phyloP scores from a whole-genome alignment of 805 yeast genomes.

The Debaryomyces hansenii region DNA sequence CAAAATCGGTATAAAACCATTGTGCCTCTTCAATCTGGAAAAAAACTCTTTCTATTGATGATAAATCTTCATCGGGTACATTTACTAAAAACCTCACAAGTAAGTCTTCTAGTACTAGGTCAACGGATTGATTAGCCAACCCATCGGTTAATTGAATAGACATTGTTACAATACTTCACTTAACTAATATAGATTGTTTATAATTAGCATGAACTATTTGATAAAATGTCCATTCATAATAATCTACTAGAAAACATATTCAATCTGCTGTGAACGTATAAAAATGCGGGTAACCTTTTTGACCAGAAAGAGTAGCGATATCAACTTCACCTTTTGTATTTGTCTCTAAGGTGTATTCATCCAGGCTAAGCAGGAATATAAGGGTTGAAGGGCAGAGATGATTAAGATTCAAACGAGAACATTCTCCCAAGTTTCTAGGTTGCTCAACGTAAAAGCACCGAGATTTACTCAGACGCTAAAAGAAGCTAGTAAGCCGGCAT shows the following conservation, averaged over 20 bases:
- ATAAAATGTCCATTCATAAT: not conserved
- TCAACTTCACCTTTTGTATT: too few species aligned
- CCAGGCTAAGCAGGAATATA: too few species aligned
- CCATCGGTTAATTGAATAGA: conserved; percentile 57
- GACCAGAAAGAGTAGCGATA: too few species aligned
- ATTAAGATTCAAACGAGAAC: not conserved
- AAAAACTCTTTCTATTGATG: conserved; percentile 75
- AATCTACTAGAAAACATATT: too few species aligned
- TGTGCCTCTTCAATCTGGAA: conserved; percentile 98
- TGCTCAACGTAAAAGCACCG: conserved; percentile 19
- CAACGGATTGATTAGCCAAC: conserved; percentile 64
- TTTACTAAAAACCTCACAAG: conserved; percentile 87
- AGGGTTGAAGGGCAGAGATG: not conserved
- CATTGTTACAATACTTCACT: conserved; percentile 32
- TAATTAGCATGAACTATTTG: not conserved
- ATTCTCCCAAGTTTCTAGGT: not conserved
- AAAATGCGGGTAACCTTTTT: too few species aligned
- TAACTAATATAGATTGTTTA: not conserved
- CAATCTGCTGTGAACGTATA: too few species aligned
- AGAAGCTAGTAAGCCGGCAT: conserved; percentile 41
- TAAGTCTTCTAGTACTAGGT: conserved; percentile 78
- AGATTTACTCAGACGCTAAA: conserved; percentile 35
- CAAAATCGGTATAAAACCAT: conserved; percentile 92
- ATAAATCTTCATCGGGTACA: conserved; percentile 87
- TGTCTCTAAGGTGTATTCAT: too few species aligned